Base-by-base conservation (phyloP, 2,329 filamentous ascomycete genomes). In the Hypomyces perniciosus region DNA sequence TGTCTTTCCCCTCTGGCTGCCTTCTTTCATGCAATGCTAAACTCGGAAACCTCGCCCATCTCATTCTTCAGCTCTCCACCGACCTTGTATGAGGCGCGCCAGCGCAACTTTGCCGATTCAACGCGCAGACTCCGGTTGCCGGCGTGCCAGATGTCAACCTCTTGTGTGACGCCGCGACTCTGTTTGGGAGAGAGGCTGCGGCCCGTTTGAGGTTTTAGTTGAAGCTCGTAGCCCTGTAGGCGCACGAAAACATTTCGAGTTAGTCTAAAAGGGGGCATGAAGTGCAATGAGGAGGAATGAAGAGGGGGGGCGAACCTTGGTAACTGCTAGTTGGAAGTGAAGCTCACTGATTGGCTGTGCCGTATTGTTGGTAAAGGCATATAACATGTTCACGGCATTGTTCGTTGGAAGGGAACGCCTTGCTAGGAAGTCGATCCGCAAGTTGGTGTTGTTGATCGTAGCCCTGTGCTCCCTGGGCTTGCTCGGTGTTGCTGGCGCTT, bases 291-390 rank as follows among this genome's bases (percentile, higher is more conserved):
- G 35, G 13, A 3, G 9, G 20, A 8, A 5, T 26, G 13, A 4
- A 12, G 12, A 27, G 26, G 29, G 8, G 35, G 29, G 13, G 28
- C 46, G 20, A 44, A 95, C 91, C 81, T 92, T 97, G 53, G 92
- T 93, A 30, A 96, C 92, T 3, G 93, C 93, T 37, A 95, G 78
- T 67, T 96, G 89, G 63, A 96, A 95, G 52, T 92, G 90, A 30
- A 99, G 73, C 56, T 95, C 87, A 3, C 80, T 79, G 26, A 99
- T 78, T 0, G 82, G 79, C 61, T 87, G 79, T 2, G 79, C 70
- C 1, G 84, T 86, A 54, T 81, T 86, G 66, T 95, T 99, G 13
- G 89, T 90, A 65, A 96, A 95, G n/a, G 80, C 77, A 56, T 90
- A 88, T 4, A 83, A 72, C 43, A 97, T 80, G 30, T 80, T 76